Percentiles rank a stretch among this genome's conserved stretches.
Conservation (phyloP, 116 monocot genomes). For the Cymodocea nodosa region DNA sequence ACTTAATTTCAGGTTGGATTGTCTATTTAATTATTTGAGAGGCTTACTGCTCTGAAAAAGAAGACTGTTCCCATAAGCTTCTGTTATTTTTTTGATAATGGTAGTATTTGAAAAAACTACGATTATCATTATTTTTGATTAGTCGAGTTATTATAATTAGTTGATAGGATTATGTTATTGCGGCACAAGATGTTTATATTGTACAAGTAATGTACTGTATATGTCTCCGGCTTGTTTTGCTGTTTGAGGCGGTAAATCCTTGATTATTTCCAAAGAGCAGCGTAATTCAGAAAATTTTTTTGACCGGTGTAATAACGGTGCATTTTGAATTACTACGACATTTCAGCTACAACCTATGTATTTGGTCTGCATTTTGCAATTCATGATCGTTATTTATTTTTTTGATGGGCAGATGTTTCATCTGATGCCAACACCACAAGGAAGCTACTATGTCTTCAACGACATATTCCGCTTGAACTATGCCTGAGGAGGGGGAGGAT, state of each 20-base stretch:
- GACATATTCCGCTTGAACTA: slow-evolving; percentile 60
- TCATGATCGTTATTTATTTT: neutral
- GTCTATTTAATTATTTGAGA: neutral
- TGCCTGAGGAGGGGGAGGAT: slow-evolving; percentile 13
- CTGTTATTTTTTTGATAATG: neutral
- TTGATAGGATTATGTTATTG: too few species aligned
- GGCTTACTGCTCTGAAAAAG: neutral
- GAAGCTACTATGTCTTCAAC: slow-evolving; percentile 49
- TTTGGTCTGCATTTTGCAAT: neutral
- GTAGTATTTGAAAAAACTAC: neutral
- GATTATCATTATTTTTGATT: too few species aligned
- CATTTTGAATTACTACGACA: too few species aligned
- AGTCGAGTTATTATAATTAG: too few species aligned
- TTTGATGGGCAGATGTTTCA: slow-evolving; percentile 51
- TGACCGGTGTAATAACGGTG: too few species aligned
- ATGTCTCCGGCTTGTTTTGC: neutral
- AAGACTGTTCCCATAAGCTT: neutral
- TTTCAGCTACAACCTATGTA: neutral
- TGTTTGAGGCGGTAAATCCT: neutral
- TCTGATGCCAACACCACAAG: slow-evolving; percentile 52
- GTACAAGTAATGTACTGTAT: neutral
- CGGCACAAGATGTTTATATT: too few species aligned
- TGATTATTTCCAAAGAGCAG: too few species aligned
- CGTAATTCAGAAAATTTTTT: too few species aligned
- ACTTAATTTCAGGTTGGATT: neutral